Conservation (phyloP, 179 eudicot genomes). For the Vitellaria paradoxa region DNA sequence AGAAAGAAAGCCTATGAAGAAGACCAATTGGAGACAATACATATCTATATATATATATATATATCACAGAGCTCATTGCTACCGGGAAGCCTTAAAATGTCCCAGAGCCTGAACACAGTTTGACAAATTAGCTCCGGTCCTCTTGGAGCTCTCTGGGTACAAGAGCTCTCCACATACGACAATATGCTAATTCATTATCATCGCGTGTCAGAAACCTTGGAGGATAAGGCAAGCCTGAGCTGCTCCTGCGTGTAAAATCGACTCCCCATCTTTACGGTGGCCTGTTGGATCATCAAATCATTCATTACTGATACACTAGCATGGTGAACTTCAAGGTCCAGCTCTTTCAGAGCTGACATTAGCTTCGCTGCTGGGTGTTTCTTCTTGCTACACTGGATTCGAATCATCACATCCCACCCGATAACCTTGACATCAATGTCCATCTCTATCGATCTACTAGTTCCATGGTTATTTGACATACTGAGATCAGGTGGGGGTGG, state of each 20-base stretch:
- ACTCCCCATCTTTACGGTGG: slow-evolving; percentile 67
- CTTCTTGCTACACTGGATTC: slow-evolving; percentile 53
- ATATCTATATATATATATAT: too few relatives aligned
- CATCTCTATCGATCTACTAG: slow-evolving; percentile 27
- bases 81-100: slow-evolving; percentile 23
- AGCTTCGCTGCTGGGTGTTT: slow-evolving; percentile 83
- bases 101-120: not conserved
- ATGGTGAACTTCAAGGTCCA: slow-evolving; percentile 64
- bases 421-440: slow-evolving; percentile 73
- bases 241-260: slow-evolving; percentile 66
- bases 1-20: not conserved
- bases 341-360: slow-evolving; percentile 65
- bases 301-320: slow-evolving; percentile 78
- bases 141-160: not conserved
- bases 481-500: slow-evolving; percentile 16
- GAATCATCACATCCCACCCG: slow-evolving; percentile 82
- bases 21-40: not conserved
- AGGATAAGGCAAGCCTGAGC: slow-evolving; percentile 41
- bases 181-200: not conserved
- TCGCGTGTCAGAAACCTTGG: slow-evolving; percentile 38
- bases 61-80: not conserved
- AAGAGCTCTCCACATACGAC: not conserved
- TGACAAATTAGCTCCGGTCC: not conserved
- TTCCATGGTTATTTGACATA: slow-evolving; percentile 1
- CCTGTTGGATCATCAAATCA: slow-evolving; percentile 86